phyloP scores from a whole-genome alignment of 129 eudicot genomes.

The Tanacetum coccineum region DNA sequence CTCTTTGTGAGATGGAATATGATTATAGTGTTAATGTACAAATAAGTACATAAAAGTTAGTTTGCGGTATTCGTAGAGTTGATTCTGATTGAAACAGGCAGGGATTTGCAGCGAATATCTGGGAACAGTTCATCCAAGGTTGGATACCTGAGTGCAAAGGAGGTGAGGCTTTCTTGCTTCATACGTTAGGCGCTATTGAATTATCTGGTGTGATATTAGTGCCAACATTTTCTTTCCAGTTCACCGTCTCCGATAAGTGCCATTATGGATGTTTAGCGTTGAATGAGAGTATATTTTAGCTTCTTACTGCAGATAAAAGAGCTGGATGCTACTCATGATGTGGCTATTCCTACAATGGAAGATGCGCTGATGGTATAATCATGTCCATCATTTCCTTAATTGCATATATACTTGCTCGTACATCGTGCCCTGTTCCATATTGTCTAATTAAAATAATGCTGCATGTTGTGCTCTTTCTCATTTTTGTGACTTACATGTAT shows the following conservation, averaged over 20 bases:
- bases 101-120: slow-evolving; percentile 93
- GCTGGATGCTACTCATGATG: slow-evolving; percentile 52
- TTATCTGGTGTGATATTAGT: background rate
- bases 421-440: background rate
- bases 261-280: slow-evolving; percentile 26
- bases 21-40: background rate
- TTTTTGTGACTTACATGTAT: slow-evolving; percentile 10
- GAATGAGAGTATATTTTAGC: slow-evolving; percentile 44
- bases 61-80: slow-evolving; percentile 38
- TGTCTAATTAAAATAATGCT: background rate
- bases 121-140: slow-evolving; percentile 78
- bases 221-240: background rate
- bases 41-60: background rate
- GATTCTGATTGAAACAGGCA: slow-evolving; percentile 79
- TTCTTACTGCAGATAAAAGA: slow-evolving; percentile 57
- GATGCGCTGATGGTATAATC: slow-evolving; percentile 71
- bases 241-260: no score
- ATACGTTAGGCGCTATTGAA: background rate
- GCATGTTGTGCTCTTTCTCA: background rate
- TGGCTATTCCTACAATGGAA: slow-evolving; percentile 66
- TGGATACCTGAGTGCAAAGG: slow-evolving; percentile 63
- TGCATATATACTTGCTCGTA: background rate
- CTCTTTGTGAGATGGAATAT: slow-evolving; percentile 9
- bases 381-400: slow-evolving; percentile 10
- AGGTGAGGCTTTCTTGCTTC: slow-evolving; percentile 49